These are phyloP conservation scores for Alternaria consortialis DNA, from an alignment of 2,329 filamentous ascomycete genomes.

Conservation along the genomic window DNA sequence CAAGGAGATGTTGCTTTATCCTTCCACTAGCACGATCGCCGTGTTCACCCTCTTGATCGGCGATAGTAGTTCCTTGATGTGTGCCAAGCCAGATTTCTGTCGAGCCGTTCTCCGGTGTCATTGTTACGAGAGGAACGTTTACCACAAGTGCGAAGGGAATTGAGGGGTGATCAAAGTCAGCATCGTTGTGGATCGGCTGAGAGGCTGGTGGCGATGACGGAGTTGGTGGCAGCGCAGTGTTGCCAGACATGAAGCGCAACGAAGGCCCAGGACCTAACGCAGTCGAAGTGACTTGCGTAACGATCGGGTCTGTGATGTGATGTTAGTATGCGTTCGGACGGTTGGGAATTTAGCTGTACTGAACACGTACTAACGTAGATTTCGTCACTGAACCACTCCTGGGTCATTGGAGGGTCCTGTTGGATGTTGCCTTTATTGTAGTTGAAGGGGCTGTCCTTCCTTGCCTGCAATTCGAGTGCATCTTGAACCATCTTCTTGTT, in stretches of 20 bases:
- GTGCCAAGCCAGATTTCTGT: constrained; percentile 63
- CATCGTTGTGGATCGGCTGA: constrained; percentile 47
- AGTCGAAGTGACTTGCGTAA: constrained; percentile 64
- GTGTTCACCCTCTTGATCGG: constrained; percentile 53
- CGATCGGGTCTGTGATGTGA: constrained; percentile 59
- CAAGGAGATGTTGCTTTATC: constrained; percentile 38
- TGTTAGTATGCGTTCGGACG: neutral
- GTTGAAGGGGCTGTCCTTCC: constrained; percentile 66
- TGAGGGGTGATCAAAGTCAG: constrained; percentile 44
- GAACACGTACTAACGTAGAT: constrained; percentile 63
- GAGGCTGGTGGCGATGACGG: constrained; percentile 46
- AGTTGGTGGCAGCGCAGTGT: constrained; percentile 56
- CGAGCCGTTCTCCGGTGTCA: constrained; percentile 56
- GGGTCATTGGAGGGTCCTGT: constrained; percentile 65
- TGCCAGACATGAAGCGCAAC: constrained; percentile 46
- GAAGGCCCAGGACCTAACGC: constrained; percentile 46
- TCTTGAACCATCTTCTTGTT: constrained; percentile 69
- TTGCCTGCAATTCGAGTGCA: constrained; percentile 60
- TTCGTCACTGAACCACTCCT: constrained; percentile 45
- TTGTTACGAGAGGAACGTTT: constrained; percentile 59
- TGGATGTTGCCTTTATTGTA: constrained; percentile 71
- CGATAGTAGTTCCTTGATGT: constrained; percentile 51
- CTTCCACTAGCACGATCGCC: constrained; percentile 43
- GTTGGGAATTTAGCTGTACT: no score
- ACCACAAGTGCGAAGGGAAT: constrained; percentile 58